These are phyloP conservation scores for Solanum chaucha DNA, from an alignment of 257 asterid species.

Conservation along the genomic window DNA sequence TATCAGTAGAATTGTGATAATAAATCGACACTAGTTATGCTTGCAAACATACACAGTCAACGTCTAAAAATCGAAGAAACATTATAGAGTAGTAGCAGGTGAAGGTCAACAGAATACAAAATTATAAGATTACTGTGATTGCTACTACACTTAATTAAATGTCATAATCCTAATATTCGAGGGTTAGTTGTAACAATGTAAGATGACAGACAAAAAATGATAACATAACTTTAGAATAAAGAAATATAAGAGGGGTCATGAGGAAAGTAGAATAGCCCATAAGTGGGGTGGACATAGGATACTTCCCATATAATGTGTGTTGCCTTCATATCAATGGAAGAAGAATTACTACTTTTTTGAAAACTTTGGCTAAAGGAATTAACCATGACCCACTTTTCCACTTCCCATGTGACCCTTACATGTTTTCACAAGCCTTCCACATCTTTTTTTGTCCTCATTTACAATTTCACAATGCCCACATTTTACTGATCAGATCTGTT, in stretches of 20 bases:
- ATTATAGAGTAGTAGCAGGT: not conserved
- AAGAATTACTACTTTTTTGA: not conserved
- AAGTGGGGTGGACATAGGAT: slow-evolving; percentile 13
- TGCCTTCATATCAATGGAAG: not conserved
- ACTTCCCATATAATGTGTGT: slow-evolving; percentile 3
- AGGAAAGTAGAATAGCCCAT: not conserved
- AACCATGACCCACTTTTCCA: not conserved
- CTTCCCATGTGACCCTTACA: not conserved
- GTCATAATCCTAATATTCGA: not conserved
- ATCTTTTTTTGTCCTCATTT: not conserved
- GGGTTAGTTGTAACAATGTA: not conserved
- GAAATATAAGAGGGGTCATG: not conserved
- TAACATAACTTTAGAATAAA: not conserved
- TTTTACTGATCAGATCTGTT: not conserved
- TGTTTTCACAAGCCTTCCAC: not conserved
- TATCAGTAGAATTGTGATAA: not conserved
- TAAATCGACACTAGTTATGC: not conserved
- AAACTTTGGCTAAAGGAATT: not conserved
- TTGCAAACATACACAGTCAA: not conserved
- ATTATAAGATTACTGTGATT: not conserved
- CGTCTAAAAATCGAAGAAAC: not conserved
- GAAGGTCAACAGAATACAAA: not conserved
- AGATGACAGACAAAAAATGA: not conserved
- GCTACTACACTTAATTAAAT: not conserved
- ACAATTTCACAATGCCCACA: not conserved